Base-by-base conservation (phyloP, 805 yeast genomes). In the Geotrichum ghanense region DNA sequence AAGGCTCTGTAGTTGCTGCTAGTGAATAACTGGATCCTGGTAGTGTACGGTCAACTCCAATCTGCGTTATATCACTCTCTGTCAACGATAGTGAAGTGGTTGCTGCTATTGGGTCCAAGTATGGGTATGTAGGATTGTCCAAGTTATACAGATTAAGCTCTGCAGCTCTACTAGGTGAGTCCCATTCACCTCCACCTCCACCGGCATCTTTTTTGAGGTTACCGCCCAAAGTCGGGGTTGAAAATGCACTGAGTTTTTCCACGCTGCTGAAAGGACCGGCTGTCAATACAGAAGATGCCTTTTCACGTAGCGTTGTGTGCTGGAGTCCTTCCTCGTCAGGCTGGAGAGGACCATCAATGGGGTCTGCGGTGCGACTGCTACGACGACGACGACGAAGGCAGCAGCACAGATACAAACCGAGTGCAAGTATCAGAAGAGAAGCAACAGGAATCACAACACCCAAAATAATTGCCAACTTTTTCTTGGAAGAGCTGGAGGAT, bases 381-480 rank as follows among this genome's bases (percentile, higher is more conserved):
- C n/a, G n/a, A 54, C 68, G 55, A 50, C 72, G 68, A 16, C 73
- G 70, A 58, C 72, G 68, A 68, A 74, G 72, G 55, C 78, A 78
- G 56, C 85, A 76, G 54, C 74, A 69, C 51, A 81, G 66, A 3
- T 86, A 44, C 2, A 80, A 69, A 0, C 76, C 72, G 2, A 78
- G 53, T 6, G 79, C 55, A 0, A 83, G 55, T 1, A 73, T 72
- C 2, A 76, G 65, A 0, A 74, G 59, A 6, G 16, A 6, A 31
- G 19, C 14, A 12, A 39, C 17, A 1, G 95, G 95, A 42, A 92
- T 72, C 1, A 82, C 85, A n/a, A 84, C 89, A 47, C 96, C 97
- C 50, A 89, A 73, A 1, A 89, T 95, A 58, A 90, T 83, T 0
- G 95, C 95, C n/a, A 85, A 68, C 2, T 75, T 74, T 53, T 75